Conservation (phyloP, 2,329 filamentous ascomycete species). For the Chaetomiaceae sp. region DNA sequence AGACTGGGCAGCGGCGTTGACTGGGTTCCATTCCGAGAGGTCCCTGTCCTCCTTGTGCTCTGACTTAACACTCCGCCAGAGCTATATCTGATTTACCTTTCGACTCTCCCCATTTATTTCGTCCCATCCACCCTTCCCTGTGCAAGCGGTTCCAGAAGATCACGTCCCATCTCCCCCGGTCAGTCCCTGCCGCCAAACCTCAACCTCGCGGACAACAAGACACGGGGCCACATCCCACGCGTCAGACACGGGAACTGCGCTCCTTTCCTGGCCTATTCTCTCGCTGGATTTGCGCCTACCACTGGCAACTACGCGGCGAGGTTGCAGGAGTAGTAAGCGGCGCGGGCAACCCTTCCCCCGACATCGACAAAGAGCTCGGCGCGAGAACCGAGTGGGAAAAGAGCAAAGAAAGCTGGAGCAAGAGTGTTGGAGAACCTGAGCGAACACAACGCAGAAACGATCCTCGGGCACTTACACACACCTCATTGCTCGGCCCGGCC, state of each 20-base stretch:
- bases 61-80: conserved; percentile 22
- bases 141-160: conserved; percentile 27
- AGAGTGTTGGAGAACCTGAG: not conserved
- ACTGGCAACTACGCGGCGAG: conserved; percentile 3
- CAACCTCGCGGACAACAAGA: conserved; percentile 1
- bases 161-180: conserved; percentile 20
- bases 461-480: not conserved
- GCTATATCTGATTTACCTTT: conserved; percentile 24
- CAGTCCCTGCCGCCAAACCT: conserved; percentile 1
- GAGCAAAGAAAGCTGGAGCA: not conserved
- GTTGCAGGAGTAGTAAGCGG: not conserved
- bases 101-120: conserved; percentile 16
- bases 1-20: conserved; percentile 5
- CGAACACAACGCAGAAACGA: not conserved
- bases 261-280: conserved; percentile 20
- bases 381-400: not conserved
- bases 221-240: conserved; percentile 2
- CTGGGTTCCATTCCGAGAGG: conserved; percentile 12
- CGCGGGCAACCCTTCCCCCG: no score
- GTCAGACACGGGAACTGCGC: conserved; percentile 23
- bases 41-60: conserved; percentile 12
- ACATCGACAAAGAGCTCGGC: no score
- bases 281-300: conserved; percentile 19
- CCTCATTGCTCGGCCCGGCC: not conserved
- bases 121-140: conserved; percentile 21